Base-by-base conservation (phyloP, 208 protist species). In the Blastocrithidia nonstop region DNA sequence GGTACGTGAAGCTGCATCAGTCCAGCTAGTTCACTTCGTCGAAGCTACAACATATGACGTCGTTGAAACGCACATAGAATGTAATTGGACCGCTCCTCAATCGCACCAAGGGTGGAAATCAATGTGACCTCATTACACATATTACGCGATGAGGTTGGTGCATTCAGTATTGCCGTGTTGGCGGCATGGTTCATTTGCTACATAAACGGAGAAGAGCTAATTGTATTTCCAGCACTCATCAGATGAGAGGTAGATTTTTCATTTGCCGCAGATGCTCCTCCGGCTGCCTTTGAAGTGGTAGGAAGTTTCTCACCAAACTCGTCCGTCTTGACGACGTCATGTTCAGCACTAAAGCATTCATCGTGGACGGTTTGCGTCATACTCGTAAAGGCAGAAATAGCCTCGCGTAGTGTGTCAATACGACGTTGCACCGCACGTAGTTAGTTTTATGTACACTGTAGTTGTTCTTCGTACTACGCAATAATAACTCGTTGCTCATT, bases 101-200 rank as follows among this genome's bases (percentile, higher is more conserved):
- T 88, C n/a, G 66, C 57, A 25, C 86, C 89, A 28, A 96, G 71
- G 52, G 79, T 88, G 32, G 64, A 56, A 50, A 90, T 60, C 50
- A 94, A 71, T 54, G 85, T 93, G n/a, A 57, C 61, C 62, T 96
- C 86, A 11, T 68, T 93, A 48, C 82, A 93, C 31, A 41, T 20
- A 16, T n/a, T n/a, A 35, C 29, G n/a, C n/a, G n/a, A n/a, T n/a
- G n/a, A n/a, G n/a, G n/a, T n/a, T n/a, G n/a, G n/a, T n/a, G n/a
- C n/a, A n/a, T n/a, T n/a, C n/a, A n/a, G n/a, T n/a, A n/a, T n/a
- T n/a, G n/a, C n/a, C n/a, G n/a, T n/a, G n/a, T n/a, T n/a, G n/a
- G n/a, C n/a, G n/a, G n/a, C n/a, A n/a, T n/a, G n/a, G n/a, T n/a
- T n/a, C n/a, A n/a, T n/a, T n/a, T n/a, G n/a, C n/a, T n/a, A n/a